Conservation (phyloP, 73 alveolate species). For the Tetrahymena malaccensis region DNA sequence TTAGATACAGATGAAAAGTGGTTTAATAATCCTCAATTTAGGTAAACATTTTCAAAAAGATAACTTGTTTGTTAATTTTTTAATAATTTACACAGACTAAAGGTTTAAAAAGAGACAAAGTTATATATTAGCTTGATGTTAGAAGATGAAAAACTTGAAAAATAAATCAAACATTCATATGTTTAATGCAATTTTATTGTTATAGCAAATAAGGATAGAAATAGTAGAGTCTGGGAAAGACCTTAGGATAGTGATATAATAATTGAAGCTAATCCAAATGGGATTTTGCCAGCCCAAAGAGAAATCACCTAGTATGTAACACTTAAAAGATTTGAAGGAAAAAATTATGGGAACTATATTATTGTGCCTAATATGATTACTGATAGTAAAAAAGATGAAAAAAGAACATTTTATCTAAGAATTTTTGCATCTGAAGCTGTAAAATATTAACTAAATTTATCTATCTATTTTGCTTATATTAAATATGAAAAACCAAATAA, state of each 20-base stretch:
- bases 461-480: neutral
- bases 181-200: conserved; percentile 88
- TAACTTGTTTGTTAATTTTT: neutral
- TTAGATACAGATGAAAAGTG: conserved; percentile 96
- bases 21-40: conserved; percentile 95
- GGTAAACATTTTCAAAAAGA: neutral
- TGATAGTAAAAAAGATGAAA: conserved; percentile 36
- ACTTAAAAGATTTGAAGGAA: conserved; percentile 65
- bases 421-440: conserved; percentile 57
- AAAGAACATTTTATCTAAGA: conserved; percentile 50
- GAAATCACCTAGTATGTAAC: conserved; percentile 64
- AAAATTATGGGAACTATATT: conserved; percentile 65
- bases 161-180: conserved; percentile 79
- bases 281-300: conserved; percentile 60
- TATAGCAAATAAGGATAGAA: conserved; percentile 83
- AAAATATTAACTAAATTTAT: neutral
- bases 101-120: conserved; percentile 87
- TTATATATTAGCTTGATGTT: conserved; percentile 91
- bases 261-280: conserved; percentile 37
- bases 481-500: neutral
- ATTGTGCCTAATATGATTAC: conserved; percentile 51
- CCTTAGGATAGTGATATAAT: conserved; percentile 25
- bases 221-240: conserved; percentile 95
- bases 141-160: conserved; percentile 95
- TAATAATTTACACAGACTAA: conserved; percentile 29